These are phyloP conservation scores for Boletus barrowsii DNA, from an alignment of 768 basidiomycete genomes.

Conservation along the genomic window DNA sequence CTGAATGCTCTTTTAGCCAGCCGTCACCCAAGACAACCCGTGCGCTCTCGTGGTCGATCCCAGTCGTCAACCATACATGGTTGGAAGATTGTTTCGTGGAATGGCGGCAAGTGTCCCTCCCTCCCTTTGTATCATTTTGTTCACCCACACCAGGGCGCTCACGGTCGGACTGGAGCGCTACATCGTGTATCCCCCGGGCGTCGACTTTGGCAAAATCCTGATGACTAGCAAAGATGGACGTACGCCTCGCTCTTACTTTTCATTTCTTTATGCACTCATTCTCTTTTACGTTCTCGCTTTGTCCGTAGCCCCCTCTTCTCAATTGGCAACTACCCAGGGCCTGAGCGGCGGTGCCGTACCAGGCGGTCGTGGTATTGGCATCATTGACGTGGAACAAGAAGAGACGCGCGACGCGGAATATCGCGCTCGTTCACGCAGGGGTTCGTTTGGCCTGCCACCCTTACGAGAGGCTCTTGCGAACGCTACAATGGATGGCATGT, in stretches of 20 bases:
- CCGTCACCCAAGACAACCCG: slow-evolving; percentile 61
- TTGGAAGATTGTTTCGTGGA: slow-evolving; percentile 84
- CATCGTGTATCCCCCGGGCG: slow-evolving; percentile 60
- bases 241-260: not conserved
- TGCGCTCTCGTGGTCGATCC: slow-evolving; percentile 77
- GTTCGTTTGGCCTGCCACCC: not conserved
- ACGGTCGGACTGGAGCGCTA: slow-evolving; percentile 66
- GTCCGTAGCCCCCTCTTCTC: slow-evolving; percentile 4
- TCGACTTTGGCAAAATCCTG: slow-evolving; percentile 56
- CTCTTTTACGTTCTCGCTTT: not conserved
- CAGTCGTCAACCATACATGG: slow-evolving; percentile 88
- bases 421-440: not conserved
- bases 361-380: slow-evolving; percentile 28
- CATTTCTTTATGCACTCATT: not conserved
- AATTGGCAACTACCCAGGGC: not conserved
- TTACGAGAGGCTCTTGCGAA: not conserved
- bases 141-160: slow-evolving; percentile 36
- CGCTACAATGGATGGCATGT: not conserved
- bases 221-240: slow-evolving; percentile 19
- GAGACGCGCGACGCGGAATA: slow-evolving; percentile 17
- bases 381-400: slow-evolving; percentile 22
- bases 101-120: slow-evolving; percentile 48
- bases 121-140: not conserved
- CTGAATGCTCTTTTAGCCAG: slow-evolving; percentile 25
- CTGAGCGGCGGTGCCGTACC: slow-evolving; percentile 26